Evolutionary conservation across 441 rosid genomes (phyloP), one percentile per base, ranked within the genome.

Genomic region (Mallotus repandus): DNA sequence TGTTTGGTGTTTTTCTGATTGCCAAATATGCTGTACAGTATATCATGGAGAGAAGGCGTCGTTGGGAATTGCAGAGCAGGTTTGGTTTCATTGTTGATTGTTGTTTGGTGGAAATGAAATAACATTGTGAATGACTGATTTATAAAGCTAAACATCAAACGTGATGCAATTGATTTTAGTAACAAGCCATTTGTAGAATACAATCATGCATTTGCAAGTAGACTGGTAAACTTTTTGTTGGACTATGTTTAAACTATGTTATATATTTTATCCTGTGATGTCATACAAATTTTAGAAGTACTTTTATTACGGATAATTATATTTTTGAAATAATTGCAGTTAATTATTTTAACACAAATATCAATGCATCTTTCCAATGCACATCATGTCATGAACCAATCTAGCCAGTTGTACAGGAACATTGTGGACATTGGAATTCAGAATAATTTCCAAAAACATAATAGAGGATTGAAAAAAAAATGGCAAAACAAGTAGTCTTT

Each of bases 11-110:
- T 69, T 84, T 72, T 70, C 79, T 77, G 38, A 82, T 85, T 58
- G 77, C 88, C 67, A 89, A 86, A 76, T 86, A 66, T 80, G 85
- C 79, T 55, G 46, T 82, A 77, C 73, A 46, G 61, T 83, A 80
- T 81, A 60, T 93, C 79, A 76, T 83, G 83, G 87, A 86, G 78
- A 78, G 84, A 84, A 86, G 77, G 78, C 84, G 83, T 19, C 84
- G 81, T 15, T 75, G 82, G 85, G 94, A 82, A 71, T 53, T 86
- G 63, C 89, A 74, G 66, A 81, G 69, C 64, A 88, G 91, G 93
- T 89, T 78, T 63, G 50, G 21, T 56, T 66, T 52, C 29, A 38
- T 61, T 25, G 45, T 60, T 68, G 19, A 15, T 69, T 21, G 18
- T 71, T 73, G 35, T 18, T 70, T 46, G 59, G 52, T 66, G 60